Evolutionary conservation across 2,329 filamentous ascomycete genomes (phyloP), one percentile per base, ranked within the genome.

Genomic region (Venturia carpophila): DNA sequence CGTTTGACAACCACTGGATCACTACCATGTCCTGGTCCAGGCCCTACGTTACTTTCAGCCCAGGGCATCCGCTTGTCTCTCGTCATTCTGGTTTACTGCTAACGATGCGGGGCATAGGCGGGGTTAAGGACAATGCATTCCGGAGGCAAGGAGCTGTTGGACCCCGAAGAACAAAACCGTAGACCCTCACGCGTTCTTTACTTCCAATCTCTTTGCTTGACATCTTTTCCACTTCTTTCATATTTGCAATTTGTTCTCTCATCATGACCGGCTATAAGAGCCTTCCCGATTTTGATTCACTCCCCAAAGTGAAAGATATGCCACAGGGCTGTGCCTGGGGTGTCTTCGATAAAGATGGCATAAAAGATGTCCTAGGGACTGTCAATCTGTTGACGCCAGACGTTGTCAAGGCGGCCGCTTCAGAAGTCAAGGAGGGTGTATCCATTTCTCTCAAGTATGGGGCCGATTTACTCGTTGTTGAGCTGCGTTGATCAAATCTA

Each of bases 391-490:
- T 84, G 3, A 84, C 81, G 0, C 77, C 79, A 0, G 71, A 76
- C 0, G 76, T 81, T 3, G 73, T 80, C 4, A 74, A 74, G 24
- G 75, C 71, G 3, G 79, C 80, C 0, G 74, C 73, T 4, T 70
- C 71, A 2, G 80, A 83, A 67, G 76, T 80, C 45, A 73, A 74
- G 56, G 77, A 80, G 60, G 82, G 82, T 0, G 70, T 82, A 1
- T 81, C 81, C 0, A 76, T 84, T 47, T 83, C 82, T 2, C 76
- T 84, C 37, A 83, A 84, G 79, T 83, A 69, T 68, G 76, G 71
- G 19, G 19, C 0, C 69, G 77, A 24, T 63, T 37, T 17, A 19
- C 27, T 30, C 17, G 43, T 45, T 24, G 21, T 17, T n/a, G 58
- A n/a, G 55, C 34, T 49, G 30, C 27, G 37, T 45, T 66, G 27